Evolutionary conservation across 108 stramenopile species (phyloP).

Genomic region (Pseudonitzschia multiseries): DNA sequence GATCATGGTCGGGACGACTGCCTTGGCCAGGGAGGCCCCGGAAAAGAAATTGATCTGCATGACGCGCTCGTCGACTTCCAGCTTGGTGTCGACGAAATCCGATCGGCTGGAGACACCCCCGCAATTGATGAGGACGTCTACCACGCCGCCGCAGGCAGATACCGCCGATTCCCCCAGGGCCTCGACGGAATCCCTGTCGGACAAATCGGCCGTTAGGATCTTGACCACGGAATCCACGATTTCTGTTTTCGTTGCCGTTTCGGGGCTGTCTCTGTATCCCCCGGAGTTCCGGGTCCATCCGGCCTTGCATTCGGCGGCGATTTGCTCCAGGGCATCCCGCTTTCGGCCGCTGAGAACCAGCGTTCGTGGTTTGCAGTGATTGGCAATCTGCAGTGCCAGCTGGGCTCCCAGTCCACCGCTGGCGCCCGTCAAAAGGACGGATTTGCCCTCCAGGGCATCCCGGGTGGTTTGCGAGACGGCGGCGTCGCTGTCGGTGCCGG

Average conservation of each 20-base stretch:
- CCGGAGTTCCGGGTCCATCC: background rate
- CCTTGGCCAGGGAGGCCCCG: constrained; percentile 67
- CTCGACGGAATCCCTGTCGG: constrained; percentile 45
- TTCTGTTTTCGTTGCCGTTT: constrained; percentile 4
- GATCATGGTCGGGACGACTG: constrained; percentile 71
- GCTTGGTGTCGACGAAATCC: constrained; percentile 62
- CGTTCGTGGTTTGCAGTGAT: constrained; percentile 36
- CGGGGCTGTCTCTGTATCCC: background rate
- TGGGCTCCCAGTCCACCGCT: constrained; percentile 68
- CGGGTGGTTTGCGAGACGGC: background rate
- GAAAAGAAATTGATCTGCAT: constrained; percentile 88
- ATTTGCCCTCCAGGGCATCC: constrained; percentile 11
- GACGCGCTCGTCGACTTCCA: constrained; percentile 69
- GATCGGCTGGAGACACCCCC: constrained; percentile 83
- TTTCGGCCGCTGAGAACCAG: constrained; percentile 68
- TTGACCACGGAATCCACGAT: too few relatives aligned
- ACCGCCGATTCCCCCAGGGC: constrained; percentile 42
- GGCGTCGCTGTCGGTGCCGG: too few relatives aligned
- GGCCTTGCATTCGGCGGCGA: constrained; percentile 51
- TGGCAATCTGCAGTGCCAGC: constrained; percentile 53
- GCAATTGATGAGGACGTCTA: constrained; percentile 78
- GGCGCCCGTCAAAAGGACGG: constrained; percentile 72
- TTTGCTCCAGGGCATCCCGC: constrained; percentile 40
- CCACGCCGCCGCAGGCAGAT: background rate
- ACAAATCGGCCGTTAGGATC: constrained; percentile 51